Evolutionary conservation across 2,329 filamentous ascomycete species (phyloP), one percentile per base, ranked within the genome.

Genomic region (Penicillium hordei): DNA sequence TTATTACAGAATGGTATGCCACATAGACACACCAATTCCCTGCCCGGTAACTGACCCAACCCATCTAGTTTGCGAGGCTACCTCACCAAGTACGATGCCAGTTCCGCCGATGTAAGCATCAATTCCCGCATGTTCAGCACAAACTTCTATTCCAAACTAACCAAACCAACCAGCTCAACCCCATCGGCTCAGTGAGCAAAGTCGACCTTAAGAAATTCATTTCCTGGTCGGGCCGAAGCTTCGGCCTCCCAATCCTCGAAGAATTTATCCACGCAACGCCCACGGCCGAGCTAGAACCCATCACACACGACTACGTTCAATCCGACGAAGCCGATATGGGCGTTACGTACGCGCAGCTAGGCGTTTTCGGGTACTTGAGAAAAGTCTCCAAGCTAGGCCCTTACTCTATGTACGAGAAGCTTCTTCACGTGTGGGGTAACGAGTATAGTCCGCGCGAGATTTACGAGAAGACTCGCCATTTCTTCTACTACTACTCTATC

Each of bases 181-280:
- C 70, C 8, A 76, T 76, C 57, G 76, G 79, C 25, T 74, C 74
- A 12, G 83, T 86, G 56, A 81, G 78, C 57, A 91, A 91, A 72
- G 84, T 80, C 2, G 89, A 92, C 65, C 76, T 91, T 1, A 90
- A 89, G 71, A 75, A 81, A 10, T 91, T 93, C 75, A 89, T 91
- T 58, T 76, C 75, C n/a, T 91, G 84, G 81, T 83, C 86, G 2
- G 72, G 78, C 52, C 75, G 70, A 19, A 75, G 81, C 36, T 91
- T 89, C 67, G 72, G 82, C 5, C 73, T 93, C 1, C 86, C 87
- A 0, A 83, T 89, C 52, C 81, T 91, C 1, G 72, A 84, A 10
- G 80, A 84, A 10, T 93, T 92, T 75, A 72, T 92, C 39, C 78
- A 79, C 13, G 88, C 86, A 0, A 76, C 79, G 0, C 86, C 86